Percentiles rank a stretch among this genome's conserved stretches.
These are phyloP conservation scores for Populus hybrid DNA, from an alignment of 441 rosid species.

Conservation along the genomic window DNA sequence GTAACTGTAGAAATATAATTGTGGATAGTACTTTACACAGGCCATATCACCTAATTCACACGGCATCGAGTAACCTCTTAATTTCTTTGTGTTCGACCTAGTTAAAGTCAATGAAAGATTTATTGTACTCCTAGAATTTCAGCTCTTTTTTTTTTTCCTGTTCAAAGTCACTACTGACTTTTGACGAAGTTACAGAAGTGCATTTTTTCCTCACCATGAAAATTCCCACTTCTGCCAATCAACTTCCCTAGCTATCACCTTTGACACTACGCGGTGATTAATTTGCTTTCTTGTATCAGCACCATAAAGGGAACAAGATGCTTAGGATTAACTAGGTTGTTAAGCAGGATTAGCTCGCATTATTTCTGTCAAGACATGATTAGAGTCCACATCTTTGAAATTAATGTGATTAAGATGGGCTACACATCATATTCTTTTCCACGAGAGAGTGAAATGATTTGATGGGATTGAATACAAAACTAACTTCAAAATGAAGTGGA, in stretches of 20 bases:
- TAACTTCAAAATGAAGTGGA: neutral
- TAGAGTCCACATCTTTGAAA: neutral
- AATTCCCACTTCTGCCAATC: neutral
- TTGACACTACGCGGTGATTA: neutral
- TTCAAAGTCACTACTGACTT: too few species aligned
- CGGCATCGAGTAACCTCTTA: neutral
- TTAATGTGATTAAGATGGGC: neutral
- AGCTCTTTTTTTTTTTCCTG: too few species aligned
- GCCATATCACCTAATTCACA: neutral
- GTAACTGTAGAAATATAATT: neutral
- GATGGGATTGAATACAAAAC: too few species aligned
- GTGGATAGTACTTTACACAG: neutral
- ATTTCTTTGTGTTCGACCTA: neutral
- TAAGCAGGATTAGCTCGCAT: neutral
- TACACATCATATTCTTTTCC: neutral
- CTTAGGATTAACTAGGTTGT: neutral
- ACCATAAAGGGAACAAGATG: neutral
- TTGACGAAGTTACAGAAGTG: neutral
- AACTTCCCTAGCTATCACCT: neutral
- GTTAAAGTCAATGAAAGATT: neutral
- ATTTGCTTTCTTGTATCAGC: neutral
- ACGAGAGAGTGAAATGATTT: neutral
- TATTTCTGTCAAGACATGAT: neutral
- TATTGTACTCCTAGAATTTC: too few species aligned
- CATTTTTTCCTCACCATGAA: too few species aligned